Percentiles rank a stretch among this genome's conserved stretches.
phyloP scores from a whole-genome alignment of 176 grass and related monocot species.

The Triticum aestivum region IWGSC_CS_RefSeq_v2.1 NC_057799.1:402147388-402147887 shows the following conservation, averaged over 20 bases:
- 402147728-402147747: constrained; percentile 73
- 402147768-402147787: constrained; percentile 61
- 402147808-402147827: constrained; percentile 46
- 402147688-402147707: constrained; percentile 83
- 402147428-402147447: constrained; percentile 51
- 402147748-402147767: constrained; percentile 64
- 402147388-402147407: too few species aligned
- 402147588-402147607: constrained; percentile 30
- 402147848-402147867: constrained; percentile 59
- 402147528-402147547: constrained; percentile 51
- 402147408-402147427: constrained; percentile 49
- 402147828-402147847: constrained; percentile 44
- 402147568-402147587: constrained; percentile 45
- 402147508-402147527: not conserved
- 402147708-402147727: constrained; percentile 87
- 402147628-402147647: not conserved
- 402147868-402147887: constrained; percentile 43
- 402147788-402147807: constrained; percentile 50
- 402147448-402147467: constrained; percentile 1
- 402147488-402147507: too few species aligned
- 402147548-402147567: constrained; percentile 63
- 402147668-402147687: constrained; percentile 47
- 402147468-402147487: too few species aligned
- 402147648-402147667: constrained; percentile 52
- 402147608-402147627: constrained; percentile 12